Evolutionary conservation across 139 green algal species (phyloP), one percentile per base, ranked within the genome.

Genomic region (Gonium pectorale): DNA sequence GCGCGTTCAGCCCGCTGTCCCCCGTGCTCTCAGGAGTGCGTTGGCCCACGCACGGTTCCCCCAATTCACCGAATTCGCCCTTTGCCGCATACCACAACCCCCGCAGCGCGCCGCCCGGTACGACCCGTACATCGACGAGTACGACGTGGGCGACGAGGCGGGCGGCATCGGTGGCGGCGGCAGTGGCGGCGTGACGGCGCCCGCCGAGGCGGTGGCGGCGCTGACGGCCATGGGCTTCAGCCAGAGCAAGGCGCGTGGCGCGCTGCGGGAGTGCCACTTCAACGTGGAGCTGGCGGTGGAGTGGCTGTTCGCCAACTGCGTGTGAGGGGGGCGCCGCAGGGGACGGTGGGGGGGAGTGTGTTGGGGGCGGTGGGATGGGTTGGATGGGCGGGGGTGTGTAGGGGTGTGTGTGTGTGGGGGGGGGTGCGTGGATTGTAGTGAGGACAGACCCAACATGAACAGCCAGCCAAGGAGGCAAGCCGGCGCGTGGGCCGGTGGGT

Each of bases 141-240:
- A 83, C 62, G 44, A 29, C n/a, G 60, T 66, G 41, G 59, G 73
- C 59, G 77, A 73, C 27, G 72, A 80, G 13, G 72, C 26, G 37
- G 72, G 46, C 31, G 22, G 64, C 5, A 71, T 21, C 21, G 7
- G 13, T 51, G 21, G n/a, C 37, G 64, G 64, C 37, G 11, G 64
- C 19, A 11, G 31, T 5, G 33, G 26, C 19, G 52, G 37, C 73
- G 63, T 51, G 24, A 31, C 35, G 7, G 77, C 64, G 43, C 43
- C 77, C 21, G 22, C 62, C 24, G 77, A 49, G 29, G 77, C 77
- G 0, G 26, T 85, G 35, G 51, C 6, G 31, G 43, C 64, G 54
- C 78, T 92, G 17, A 79, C 80, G 26, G 87, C 69, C 38, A 97
- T 97, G 94, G 94, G 94, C 24, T 97, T 97, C 78, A 90, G 67